A percentile compares a stretch with the other conserved stretches of the same genome.
phyloP scores from a whole-genome alignment of 2,329 filamentous ascomycete species.

The Rhynchosporium secalis region DNA sequence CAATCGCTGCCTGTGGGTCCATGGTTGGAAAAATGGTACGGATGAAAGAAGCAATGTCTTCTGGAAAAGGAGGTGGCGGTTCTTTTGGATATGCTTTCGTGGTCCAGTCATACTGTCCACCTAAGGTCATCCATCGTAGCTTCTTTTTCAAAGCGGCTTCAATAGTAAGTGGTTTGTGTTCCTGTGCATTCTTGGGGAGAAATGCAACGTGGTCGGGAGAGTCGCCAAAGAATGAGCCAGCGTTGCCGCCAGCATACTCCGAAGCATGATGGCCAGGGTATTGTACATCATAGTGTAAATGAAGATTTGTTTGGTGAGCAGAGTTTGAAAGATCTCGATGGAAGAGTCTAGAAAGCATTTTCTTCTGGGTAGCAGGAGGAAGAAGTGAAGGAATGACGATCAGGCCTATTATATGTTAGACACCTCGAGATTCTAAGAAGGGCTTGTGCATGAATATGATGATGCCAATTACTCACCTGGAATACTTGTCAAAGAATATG shows the following conservation, averaged over 20 bases:
- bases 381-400: slow-evolving; percentile 75
- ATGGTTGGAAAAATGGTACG: slow-evolving; percentile 73
- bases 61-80: slow-evolving; percentile 70
- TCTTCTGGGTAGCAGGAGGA: slow-evolving; percentile 65
- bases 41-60: slow-evolving; percentile 69
- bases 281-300: slow-evolving; percentile 73
- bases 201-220: slow-evolving; percentile 55
- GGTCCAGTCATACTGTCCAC: slow-evolving; percentile 97
- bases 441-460: too few species aligned
- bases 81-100: slow-evolving; percentile 74
- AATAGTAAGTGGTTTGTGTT: slow-evolving; percentile 75
- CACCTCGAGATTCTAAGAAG: too few species aligned
- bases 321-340: slow-evolving; percentile 75
- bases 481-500: slow-evolving; percentile 1
- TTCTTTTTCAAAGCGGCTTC: slow-evolving; percentile 73
- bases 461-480: slow-evolving; percentile 54
- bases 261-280: slow-evolving; percentile 48
- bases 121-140: slow-evolving; percentile 90
- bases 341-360: slow-evolving; percentile 71
- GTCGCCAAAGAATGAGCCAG: slow-evolving; percentile 56
- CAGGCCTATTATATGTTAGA: slow-evolving; percentile 58
- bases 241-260: background rate
- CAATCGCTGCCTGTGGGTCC: slow-evolving; percentile 82
- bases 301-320: slow-evolving; percentile 83
- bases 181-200: slow-evolving; percentile 64